These are phyloP conservation scores for Bonia amplexicaulis DNA, from an alignment of 176 grass and related monocot species.

Conservation along the genomic window DNA sequence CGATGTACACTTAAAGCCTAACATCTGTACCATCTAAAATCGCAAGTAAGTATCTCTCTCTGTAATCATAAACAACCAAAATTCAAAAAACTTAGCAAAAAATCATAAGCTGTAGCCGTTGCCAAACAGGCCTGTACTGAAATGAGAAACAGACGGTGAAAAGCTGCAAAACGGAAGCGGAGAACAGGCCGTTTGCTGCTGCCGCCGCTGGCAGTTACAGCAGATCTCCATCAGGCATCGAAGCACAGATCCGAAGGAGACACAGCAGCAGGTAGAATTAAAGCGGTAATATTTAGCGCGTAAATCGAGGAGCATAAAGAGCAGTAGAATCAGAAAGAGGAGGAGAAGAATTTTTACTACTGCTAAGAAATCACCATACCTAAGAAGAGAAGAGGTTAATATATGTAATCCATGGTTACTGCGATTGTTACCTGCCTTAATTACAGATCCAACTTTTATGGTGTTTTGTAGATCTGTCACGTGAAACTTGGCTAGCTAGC, in stretches of 20 bases:
- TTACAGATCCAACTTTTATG: constrained; percentile 30
- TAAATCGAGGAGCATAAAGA: neutral
- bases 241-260: neutral
- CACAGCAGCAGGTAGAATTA: neutral
- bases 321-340: neutral
- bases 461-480: constrained; percentile 34
- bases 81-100: too few relatives aligned
- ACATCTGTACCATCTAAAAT: too few relatives aligned
- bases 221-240: neutral
- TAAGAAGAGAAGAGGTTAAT: neutral
- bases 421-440: neutral
- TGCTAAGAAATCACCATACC: neutral
- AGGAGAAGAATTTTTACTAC: neutral
- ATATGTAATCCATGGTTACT: neutral
- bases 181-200: neutral
- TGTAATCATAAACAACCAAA: too few relatives aligned
- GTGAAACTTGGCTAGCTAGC: constrained; percentile 31
- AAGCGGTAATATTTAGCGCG: neutral
- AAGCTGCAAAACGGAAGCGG: constrained; percentile 15
- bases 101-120: too few relatives aligned
- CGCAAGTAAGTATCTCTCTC: too few relatives aligned
- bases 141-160: neutral
- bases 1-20: too few relatives aligned
- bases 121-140: too few relatives aligned
- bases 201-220: neutral